phyloP scores from a whole-genome alignment of 164 flowering plant species.

The Aristolochia fimbriata region DNA sequence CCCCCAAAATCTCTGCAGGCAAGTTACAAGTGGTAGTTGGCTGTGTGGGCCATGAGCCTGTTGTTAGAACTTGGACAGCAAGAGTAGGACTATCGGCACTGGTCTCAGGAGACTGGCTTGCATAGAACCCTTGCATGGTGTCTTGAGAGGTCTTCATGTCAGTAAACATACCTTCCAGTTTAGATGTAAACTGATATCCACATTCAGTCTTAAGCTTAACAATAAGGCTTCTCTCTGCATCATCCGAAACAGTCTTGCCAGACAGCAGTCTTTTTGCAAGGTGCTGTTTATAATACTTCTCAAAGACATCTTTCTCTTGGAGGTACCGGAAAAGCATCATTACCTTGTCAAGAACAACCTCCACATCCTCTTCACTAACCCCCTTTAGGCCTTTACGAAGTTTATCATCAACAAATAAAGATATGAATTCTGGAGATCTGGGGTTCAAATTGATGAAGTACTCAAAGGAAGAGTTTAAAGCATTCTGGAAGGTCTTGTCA shows the following conservation, averaged over 20 bases:
- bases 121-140: constrained; percentile 51
- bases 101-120: constrained; percentile 39
- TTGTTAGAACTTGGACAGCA: constrained; percentile 53
- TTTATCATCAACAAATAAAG: constrained; percentile 63
- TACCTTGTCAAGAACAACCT: constrained; percentile 52
- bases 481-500: constrained; percentile 89
- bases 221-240: constrained; percentile 61
- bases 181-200: constrained; percentile 65
- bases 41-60: constrained; percentile 67
- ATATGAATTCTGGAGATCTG: constrained; percentile 67
- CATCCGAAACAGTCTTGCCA: constrained; percentile 57
- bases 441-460: constrained; percentile 77
- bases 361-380: constrained; percentile 55
- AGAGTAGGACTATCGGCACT: constrained; percentile 53
- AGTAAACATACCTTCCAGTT: constrained; percentile 63
- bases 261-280: constrained; percentile 52
- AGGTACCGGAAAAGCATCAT: constrained; percentile 65
- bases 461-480: constrained; percentile 85
- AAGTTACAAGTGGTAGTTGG: constrained; percentile 64
- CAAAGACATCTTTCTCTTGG: constrained; percentile 61
- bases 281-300: constrained; percentile 56
- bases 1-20: constrained; percentile 36
- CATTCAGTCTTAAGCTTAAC: constrained; percentile 72
- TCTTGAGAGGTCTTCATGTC: constrained; percentile 93
- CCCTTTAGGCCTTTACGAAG: constrained; percentile 57